A percentile compares a stretch with the other conserved stretches of the same genome.
phyloP scores from a whole-genome alignment of 176 grass and related monocot species.

The Aegilops longissima region DNA sequence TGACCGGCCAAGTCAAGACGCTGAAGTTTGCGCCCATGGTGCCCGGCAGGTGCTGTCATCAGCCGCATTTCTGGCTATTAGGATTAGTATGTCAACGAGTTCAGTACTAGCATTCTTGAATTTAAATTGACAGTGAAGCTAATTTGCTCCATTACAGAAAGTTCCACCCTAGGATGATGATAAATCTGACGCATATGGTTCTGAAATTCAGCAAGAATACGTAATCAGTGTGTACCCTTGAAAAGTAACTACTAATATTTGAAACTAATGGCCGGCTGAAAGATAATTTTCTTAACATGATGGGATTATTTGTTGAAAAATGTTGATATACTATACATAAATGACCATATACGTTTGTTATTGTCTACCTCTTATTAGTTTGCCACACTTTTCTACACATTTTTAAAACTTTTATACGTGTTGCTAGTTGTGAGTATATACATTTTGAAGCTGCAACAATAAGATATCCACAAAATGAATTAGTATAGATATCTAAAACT shows the following conservation, averaged over 20 bases:
- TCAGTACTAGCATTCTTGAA: background rate
- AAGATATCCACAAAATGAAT: background rate
- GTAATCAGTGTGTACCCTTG: background rate
- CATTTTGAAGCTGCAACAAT: background rate
- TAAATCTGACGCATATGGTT: background rate
- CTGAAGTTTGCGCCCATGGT: background rate
- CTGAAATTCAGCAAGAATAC: background rate
- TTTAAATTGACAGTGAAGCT: background rate
- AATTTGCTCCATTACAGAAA: background rate
- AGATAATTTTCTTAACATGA: no score
- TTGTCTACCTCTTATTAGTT: background rate
- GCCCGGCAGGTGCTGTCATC: background rate
- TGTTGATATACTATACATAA: background rate
- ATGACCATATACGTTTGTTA: background rate
- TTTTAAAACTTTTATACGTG: no score
- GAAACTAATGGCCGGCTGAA: no score
- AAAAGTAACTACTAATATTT: no score
- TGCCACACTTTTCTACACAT: background rate
- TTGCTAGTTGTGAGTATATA: background rate
- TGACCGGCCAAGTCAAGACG: background rate
- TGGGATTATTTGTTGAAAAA: background rate
- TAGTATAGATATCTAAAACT: background rate
- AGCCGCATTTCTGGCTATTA: constrained; percentile 13
- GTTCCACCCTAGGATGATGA: background rate
- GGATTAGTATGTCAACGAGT: background rate